Base-by-base conservation (phyloP, 768 basidiomycete species). In the Lepiota subincarnata region DNA sequence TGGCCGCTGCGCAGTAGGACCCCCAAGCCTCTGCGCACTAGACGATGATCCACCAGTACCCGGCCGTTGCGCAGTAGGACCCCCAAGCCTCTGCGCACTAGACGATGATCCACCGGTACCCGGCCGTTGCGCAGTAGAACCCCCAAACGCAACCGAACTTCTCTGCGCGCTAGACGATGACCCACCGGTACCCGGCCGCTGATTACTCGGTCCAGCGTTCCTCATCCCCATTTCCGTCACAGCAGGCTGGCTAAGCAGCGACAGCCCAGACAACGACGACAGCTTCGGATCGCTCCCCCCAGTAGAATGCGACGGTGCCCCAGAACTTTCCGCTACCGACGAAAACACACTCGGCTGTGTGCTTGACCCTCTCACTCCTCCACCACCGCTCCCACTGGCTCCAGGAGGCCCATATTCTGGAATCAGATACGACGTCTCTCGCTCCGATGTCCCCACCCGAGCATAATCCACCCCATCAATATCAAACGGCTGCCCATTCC, bases 231-330 rank as follows among this genome's bases (percentile, higher is more conserved):
- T 31, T 10, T 18, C 52, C 36, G 22, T 26, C 44, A 46, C 31
- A n/a, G 46, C 24, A 38, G 52, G 52, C 19, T 53, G 52, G 28
- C 46, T 53, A 14, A 53, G 31, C 10, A 53, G 24, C 35, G 52
- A 53, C 7, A 53, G 4, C 4, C 52, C 37, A 10, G 52, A 53
- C 22, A 40, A 26, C 28, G 52, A 53, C 37, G 35, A 24, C 16
- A 39, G 22, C 26, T 38, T 46, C 11, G 14, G 14, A 26, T 45
- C 16, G 16, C 7, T 51, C 8, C 10, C 13, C 3, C 35, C 18
- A 6, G 44, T 45, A 22, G 44, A 46, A 16, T 40, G 20, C 20
- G 52, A 46, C 13, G 10, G 8, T 10, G 44, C 13, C 20, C 37
- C 28, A 6, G 52, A 47, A n/a, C 35, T 18, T 8, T 45, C 42